Conservation (phyloP, 1,284 basidiomycete species). For the Trichosporon inkin region DNA sequence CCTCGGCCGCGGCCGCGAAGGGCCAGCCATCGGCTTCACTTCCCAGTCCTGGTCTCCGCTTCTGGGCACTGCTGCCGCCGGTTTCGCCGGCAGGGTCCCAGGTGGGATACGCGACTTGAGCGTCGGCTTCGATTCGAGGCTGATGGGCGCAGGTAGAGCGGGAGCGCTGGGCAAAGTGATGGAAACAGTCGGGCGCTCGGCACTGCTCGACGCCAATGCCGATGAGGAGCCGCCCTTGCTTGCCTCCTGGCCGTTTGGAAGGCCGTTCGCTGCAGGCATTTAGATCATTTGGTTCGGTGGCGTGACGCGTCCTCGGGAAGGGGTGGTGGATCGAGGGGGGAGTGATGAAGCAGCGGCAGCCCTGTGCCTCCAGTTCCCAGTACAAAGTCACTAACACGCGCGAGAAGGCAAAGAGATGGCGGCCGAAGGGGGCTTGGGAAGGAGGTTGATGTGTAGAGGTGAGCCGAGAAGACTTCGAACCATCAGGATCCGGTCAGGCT, state of each 20-base stretch:
- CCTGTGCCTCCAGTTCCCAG: not conserved
- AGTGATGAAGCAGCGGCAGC: not conserved
- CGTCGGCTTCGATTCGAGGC: not conserved
- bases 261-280: slow-evolving; percentile 6
- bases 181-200: slow-evolving; percentile 5
- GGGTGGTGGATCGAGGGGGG: not conserved
- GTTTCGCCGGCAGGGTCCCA: not conserved
- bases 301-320: not conserved
- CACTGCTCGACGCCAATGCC: not conserved
- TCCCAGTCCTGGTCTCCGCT: not conserved
- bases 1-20: not conserved
- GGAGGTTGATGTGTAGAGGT: not conserved
- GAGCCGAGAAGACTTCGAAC: not conserved
- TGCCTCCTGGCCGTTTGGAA: slow-evolving; percentile 5
- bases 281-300: slow-evolving; percentile 7
- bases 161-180: not conserved
- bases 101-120: not conserved
- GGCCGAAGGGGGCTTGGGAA: not conserved
- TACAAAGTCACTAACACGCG: too few species aligned
- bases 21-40: not conserved
- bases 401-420: too few species aligned
- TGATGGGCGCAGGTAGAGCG: not conserved
- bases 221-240: not conserved
- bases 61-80: not conserved
- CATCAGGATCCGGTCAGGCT: not conserved